Percentiles rank a stretch among this genome's conserved stretches.
These are phyloP conservation scores for Penicilliopsis zonata DNA, from an alignment of 495 filamentous ascomycete genomes.

Conservation along the genomic window DNA sequence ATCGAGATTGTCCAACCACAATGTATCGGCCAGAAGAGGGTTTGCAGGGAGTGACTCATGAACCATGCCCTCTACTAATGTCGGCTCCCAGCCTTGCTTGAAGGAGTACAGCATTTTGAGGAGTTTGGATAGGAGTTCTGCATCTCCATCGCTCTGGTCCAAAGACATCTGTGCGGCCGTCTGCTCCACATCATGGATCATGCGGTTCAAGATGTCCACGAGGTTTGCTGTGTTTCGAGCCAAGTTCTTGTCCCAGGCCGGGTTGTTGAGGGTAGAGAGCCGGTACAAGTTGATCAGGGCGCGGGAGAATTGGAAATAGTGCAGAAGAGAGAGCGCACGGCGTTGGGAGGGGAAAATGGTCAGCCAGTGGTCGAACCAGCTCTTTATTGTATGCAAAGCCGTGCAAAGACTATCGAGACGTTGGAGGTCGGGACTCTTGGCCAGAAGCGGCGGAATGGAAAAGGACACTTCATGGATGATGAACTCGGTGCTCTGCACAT, in stretches of 20 bases:
- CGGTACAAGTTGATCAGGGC: constrained; percentile 28
- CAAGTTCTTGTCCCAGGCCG: constrained; percentile 21
- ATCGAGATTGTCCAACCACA: too few relatives aligned
- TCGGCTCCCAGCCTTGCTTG: constrained; percentile 14
- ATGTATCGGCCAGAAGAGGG: too few relatives aligned
- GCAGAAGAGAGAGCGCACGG: constrained; percentile 19
- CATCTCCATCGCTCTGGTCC: constrained; percentile 1
- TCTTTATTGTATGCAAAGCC: constrained; percentile 23
- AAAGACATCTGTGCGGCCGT: constrained; percentile 3
- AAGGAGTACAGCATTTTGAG: constrained; percentile 9
- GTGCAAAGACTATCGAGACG: constrained; percentile 21
- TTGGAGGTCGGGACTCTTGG: constrained; percentile 13
- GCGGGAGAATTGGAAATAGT: constrained; percentile 30
- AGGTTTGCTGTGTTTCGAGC: constrained; percentile 18
- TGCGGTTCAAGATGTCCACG: constrained; percentile 12
- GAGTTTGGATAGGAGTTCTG: constrained; percentile 8
- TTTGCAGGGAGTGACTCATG: too few relatives aligned
- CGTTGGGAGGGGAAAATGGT: constrained; percentile 17
- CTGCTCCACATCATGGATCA: constrained; percentile 6
- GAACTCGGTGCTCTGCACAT: constrained; percentile 28
- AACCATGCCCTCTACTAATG: constrained; percentile 8
- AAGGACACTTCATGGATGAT: constrained; percentile 30
- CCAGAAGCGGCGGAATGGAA: constrained; percentile 8
- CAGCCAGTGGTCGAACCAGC: constrained; percentile 24
- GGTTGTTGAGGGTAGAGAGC: constrained; percentile 25